A percentile compares a stretch with the other conserved stretches of the same genome.
Evolutionary conservation across 371 early-diverging fungal species (phyloP).

Genomic region (Syncephalastrum contaminatum): DNA sequence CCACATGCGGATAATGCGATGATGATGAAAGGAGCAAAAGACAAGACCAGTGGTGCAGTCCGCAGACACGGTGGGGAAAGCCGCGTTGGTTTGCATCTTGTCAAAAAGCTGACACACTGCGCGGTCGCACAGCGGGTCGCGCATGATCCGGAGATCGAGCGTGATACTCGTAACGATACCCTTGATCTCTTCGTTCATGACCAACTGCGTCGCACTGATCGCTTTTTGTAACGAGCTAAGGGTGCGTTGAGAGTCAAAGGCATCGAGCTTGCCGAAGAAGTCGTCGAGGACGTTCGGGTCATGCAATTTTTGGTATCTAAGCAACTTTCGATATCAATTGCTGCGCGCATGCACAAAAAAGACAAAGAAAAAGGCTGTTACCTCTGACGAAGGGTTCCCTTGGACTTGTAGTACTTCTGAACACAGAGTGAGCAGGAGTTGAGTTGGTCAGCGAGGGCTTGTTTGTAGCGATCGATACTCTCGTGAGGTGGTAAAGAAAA

Average conservation of each 20-base stretch:
- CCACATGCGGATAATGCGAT: slow-evolving; percentile 37
- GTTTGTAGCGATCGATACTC: slow-evolving; percentile 38
- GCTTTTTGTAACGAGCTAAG: slow-evolving; percentile 10
- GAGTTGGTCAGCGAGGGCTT: slow-evolving; percentile 30
- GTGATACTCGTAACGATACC: no score
- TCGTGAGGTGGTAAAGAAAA: slow-evolving; percentile 48
- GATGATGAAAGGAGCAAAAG: slow-evolving; percentile 31
- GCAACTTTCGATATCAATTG: background rate
- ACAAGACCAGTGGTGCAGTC: slow-evolving; percentile 18
- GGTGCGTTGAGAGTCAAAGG: slow-evolving; percentile 30
- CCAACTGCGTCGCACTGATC: background rate
- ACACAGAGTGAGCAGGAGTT: slow-evolving; percentile 29
- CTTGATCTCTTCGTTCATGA: background rate
- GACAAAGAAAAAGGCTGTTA: slow-evolving; percentile 7
- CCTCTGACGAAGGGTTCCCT: slow-evolving; percentile 23
- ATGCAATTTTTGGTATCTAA: slow-evolving; percentile 34
- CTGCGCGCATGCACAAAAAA: background rate
- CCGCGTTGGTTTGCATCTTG: slow-evolving; percentile 24
- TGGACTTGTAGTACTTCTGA: slow-evolving; percentile 33
- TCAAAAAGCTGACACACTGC: slow-evolving; percentile 27
- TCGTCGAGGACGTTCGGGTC: slow-evolving; percentile 30
- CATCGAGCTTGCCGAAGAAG: slow-evolving; percentile 32
- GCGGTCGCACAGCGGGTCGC: slow-evolving; percentile 16
- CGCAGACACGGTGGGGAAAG: slow-evolving; percentile 25
- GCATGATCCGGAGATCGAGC: slow-evolving; percentile 4